Evolutionary conservation across 2,329 filamentous ascomycete genomes (phyloP).

Genomic region (Aspergillus niger): DNA sequence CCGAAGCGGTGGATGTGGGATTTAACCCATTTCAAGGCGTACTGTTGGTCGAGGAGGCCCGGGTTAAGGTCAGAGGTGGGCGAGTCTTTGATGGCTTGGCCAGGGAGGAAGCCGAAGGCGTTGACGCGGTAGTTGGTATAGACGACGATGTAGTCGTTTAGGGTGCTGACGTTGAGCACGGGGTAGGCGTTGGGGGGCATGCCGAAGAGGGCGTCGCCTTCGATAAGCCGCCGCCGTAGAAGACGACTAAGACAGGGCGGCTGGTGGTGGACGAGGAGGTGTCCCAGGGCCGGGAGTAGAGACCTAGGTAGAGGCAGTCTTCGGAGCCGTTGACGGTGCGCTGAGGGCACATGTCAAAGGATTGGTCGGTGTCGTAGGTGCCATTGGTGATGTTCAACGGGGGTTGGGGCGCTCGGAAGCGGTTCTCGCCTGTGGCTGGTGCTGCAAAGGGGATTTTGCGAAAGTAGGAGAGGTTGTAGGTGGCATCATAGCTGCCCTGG

Average conservation of each 20-base stretch:
- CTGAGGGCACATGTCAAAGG: constrained; percentile 62
- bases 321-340: constrained; percentile 59
- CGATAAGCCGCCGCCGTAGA: constrained; percentile 65
- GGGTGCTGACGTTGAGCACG: constrained; percentile 56
- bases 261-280: constrained; percentile 29
- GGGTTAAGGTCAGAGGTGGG: constrained; percentile 53
- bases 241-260: constrained; percentile 61
- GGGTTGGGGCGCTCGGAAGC: constrained; percentile 63
- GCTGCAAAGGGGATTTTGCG: constrained; percentile 64
- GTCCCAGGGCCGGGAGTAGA: constrained; percentile 62
- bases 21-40: constrained; percentile 57
- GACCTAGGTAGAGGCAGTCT: constrained; percentile 63
- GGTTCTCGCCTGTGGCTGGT: constrained; percentile 59
- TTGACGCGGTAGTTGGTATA: constrained; percentile 60
- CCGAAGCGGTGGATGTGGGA: constrained; percentile 57
- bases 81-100: constrained; percentile 49
- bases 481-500: constrained; percentile 52
- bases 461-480: constrained; percentile 62
- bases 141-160: constrained; percentile 55
- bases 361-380: constrained; percentile 57
- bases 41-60: constrained; percentile 56
- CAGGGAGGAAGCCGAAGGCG: constrained; percentile 59
- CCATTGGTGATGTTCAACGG: constrained; percentile 51
- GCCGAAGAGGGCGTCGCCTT: constrained; percentile 57
- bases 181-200: constrained; percentile 61